Percentiles rank a stretch among this genome's conserved stretches.
Evolutionary conservation across 192 early-diverging fungal genomes (phyloP).

Genomic region (Podila epigama): DNA sequence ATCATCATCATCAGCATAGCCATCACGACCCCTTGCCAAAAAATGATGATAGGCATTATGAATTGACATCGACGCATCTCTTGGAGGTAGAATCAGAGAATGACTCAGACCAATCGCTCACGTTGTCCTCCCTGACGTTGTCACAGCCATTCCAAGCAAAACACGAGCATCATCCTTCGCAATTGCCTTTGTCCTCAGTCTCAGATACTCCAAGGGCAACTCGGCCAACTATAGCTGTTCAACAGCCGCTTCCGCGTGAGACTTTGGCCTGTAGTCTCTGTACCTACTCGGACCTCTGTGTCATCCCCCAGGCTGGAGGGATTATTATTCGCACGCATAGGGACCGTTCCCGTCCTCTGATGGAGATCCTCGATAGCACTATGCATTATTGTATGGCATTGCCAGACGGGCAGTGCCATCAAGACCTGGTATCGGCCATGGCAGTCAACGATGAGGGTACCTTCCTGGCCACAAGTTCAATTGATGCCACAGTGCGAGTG

Average conservation of each 20-base stretch:
- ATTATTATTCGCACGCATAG: constrained; percentile 25
- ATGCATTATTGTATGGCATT: neutral
- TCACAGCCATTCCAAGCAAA: too few relatives aligned
- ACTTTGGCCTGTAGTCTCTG: constrained; percentile 20
- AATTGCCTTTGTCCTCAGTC: too few relatives aligned
- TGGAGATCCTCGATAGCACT: constrained; percentile 25
- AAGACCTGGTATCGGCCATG: constrained; percentile 33
- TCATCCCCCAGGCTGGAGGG: constrained; percentile 12
- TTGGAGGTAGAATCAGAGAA: too few relatives aligned
- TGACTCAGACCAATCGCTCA: too few relatives aligned
- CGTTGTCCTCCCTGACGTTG: too few relatives aligned
- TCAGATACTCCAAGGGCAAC: neutral
- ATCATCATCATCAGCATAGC: neutral
- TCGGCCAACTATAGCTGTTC: neutral
- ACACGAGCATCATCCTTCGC: too few relatives aligned
- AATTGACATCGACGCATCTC: too few relatives aligned
- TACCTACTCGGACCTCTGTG: constrained; percentile 28
- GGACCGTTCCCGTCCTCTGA: constrained; percentile 1
- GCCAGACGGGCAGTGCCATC: constrained; percentile 6
- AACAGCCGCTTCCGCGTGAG: neutral
- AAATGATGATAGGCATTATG: too few relatives aligned
- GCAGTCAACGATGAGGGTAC: constrained; percentile 29
- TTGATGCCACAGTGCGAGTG: constrained; percentile 30
- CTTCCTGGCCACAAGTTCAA: constrained; percentile 18
- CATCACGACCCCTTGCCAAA: neutral